phyloP scores from a whole-genome alignment of 148 eudicot species.

The Chenopodium album region DNA sequence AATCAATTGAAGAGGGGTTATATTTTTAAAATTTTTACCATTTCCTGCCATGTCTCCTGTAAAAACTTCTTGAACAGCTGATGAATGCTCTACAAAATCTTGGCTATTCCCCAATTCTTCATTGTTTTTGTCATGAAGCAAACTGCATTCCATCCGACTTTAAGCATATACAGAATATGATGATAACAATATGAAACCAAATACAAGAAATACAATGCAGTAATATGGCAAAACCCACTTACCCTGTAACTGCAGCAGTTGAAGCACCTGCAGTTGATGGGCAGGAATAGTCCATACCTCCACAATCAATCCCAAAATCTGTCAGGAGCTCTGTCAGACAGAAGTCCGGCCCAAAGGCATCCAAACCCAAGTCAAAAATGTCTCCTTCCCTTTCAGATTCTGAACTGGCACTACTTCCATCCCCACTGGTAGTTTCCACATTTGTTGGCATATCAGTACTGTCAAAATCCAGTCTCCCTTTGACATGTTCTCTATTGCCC shows the following conservation, averaged over 20 bases:
- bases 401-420: slow-evolving; percentile 41
- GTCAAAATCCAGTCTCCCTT: slow-evolving; percentile 88
- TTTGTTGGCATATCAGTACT: slow-evolving; percentile 44
- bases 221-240: slow-evolving; percentile 13
- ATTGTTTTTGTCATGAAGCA: slow-evolving; percentile 33
- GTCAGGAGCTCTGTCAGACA: slow-evolving; percentile 52
- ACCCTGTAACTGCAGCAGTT: slow-evolving; percentile 47
- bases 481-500: slow-evolving; percentile 63
- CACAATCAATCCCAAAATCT: slow-evolving; percentile 61
- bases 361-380: slow-evolving; percentile 62
- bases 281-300: slow-evolving; percentile 34
- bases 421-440: slow-evolving; percentile 36
- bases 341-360: slow-evolving; percentile 57
- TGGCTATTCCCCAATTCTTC: slow-evolving; percentile 38
- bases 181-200: background rate
- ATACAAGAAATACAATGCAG: background rate
- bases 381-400: slow-evolving; percentile 62
- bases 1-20: background rate
- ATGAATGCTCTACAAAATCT: slow-evolving; percentile 39
- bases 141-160: slow-evolving; percentile 37
- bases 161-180: background rate
- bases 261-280: slow-evolving; percentile 42
- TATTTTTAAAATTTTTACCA: slow-evolving; percentile 29
- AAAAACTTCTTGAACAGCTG: slow-evolving; percentile 42
- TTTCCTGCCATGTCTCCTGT: slow-evolving; percentile 42